These are phyloP conservation scores for Radiomyces spectabilis DNA, from an alignment of 192 early-diverging fungal genomes.

Conservation along the genomic window DNA sequence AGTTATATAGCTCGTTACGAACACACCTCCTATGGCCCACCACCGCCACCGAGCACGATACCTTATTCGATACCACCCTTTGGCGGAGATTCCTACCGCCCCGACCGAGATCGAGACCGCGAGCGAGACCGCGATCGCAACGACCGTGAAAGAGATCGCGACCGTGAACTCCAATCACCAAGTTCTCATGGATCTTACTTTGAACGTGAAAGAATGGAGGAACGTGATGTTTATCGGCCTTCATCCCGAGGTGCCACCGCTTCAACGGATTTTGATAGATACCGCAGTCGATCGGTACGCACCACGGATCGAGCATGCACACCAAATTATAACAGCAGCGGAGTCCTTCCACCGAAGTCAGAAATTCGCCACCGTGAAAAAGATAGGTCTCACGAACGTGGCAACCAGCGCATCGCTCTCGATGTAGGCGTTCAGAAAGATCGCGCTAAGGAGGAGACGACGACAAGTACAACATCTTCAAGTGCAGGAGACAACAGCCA, in stretches of 20 bases:
- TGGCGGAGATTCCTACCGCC: slow-evolving; percentile 31
- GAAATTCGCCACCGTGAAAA: too few species aligned
- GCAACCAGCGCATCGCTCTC: background rate
- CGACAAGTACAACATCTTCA: too few species aligned
- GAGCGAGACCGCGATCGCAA: slow-evolving; percentile 10
- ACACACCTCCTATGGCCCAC: background rate
- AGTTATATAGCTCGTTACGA: background rate
- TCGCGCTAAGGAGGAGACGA: background rate
- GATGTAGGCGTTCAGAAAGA: too few species aligned
- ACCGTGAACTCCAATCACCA: too few species aligned
- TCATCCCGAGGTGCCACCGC: background rate
- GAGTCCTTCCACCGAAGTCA: background rate
- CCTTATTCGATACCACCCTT: slow-evolving; percentile 13
- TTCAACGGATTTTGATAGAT: slow-evolving; percentile 20
- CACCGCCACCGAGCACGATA: too few species aligned
- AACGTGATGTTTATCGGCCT: slow-evolving; percentile 26
- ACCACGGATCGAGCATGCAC: background rate
- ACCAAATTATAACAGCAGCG: background rate
- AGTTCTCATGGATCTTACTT: slow-evolving; percentile 1
- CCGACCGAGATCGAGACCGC: slow-evolving; percentile 24
- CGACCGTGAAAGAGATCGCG: slow-evolving; percentile 13
- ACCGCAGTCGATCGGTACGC: slow-evolving; percentile 2
- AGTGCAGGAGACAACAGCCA: too few species aligned
- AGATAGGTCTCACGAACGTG: background rate
- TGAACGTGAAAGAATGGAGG: slow-evolving; percentile 19